Evolutionary conservation across 352 stramenopile genomes (phyloP), one percentile per base, ranked within the genome.

Genomic region (Globisporangium echinulatum): DNA sequence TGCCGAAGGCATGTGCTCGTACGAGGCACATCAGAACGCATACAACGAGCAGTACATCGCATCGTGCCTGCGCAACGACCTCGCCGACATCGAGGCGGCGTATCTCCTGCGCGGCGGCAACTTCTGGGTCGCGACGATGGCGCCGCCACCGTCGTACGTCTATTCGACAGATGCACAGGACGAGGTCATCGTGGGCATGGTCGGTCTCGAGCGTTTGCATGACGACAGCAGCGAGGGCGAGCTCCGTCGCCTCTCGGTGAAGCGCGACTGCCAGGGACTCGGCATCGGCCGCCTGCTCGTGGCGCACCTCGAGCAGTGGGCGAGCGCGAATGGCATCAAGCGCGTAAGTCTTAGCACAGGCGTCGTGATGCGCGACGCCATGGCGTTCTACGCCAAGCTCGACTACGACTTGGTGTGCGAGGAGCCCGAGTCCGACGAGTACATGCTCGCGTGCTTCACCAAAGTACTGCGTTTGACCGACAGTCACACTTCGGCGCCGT

Each of bases 61-160:
- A 50, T 50, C 54, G 19, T 68, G 64, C 17, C 49, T 78, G 51
- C 49, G 63, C 7, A 55, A 49, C 44, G 72, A 81, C 39, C 50
- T 81, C 38, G 60, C 64, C 3, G 67, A 78, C 44, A 62, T 81
- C 19, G 51, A 72, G 4, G 61, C 49, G 15, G 44, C 46, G 3
- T 76, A 78, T 38, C 47, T 68, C 38, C 47, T 48, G 7, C 9
- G 11, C 1, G 69, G 72, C 4, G 72, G 70, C 15, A 64, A 76
- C 52, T 78, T 74, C 46, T 81, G 64, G 64, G 67, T 78, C 17
- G 67, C 68, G 8, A 69, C 67, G 4, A 25, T 56, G 5, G 33
- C 33, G 52, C 11, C 38, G 44, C 1, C 15, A 17, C n/a, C n/a
- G 17, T 17, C 15, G 9, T 19, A 54, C 15, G 37, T 44, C 11